Evolutionary conservation across 139 green algal genomes (phyloP).

Genomic region (Pseudopediastrum boryanum): DNA sequence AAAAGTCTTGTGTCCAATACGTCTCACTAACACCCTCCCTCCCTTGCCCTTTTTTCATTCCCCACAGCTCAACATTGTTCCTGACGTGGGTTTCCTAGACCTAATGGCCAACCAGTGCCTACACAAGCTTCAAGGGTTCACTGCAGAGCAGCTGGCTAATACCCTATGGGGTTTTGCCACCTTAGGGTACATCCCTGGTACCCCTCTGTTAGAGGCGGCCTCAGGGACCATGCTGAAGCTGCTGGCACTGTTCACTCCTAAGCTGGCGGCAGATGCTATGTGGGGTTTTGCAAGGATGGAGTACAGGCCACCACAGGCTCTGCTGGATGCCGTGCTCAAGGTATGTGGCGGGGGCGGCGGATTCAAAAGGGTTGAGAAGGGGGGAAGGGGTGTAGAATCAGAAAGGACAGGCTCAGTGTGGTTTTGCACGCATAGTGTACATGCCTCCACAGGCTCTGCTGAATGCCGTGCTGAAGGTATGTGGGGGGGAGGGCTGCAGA

Average conservation of each 20-base stretch:
- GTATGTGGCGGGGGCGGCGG: too few species aligned
- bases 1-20: too few species aligned
- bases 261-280: neutral
- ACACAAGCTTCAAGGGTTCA: conserved; percentile 6
- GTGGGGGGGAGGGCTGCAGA: neutral
- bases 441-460: conserved; percentile 13
- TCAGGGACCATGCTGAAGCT: neutral
- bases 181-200: conserved; percentile 15
- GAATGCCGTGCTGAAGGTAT: conserved; percentile 23
- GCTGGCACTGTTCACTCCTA: neutral
- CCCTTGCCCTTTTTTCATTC: too few species aligned
- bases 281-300: neutral
- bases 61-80: conserved; percentile 24
- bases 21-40: too few species aligned
- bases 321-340: neutral
- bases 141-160: conserved; percentile 16
- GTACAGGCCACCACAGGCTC: neutral
- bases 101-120: conserved; percentile 17
- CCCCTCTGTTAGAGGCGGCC: conserved; percentile 20
- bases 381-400: too few species aligned
- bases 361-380: too few species aligned
- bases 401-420: conserved; percentile 27
- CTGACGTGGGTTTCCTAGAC: conserved; percentile 13
- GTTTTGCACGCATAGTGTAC: conserved; percentile 33
- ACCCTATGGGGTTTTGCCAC: conserved; percentile 5